Conservation (phyloP, 148 eudicot genomes). For the Cornus kousa region DNA sequence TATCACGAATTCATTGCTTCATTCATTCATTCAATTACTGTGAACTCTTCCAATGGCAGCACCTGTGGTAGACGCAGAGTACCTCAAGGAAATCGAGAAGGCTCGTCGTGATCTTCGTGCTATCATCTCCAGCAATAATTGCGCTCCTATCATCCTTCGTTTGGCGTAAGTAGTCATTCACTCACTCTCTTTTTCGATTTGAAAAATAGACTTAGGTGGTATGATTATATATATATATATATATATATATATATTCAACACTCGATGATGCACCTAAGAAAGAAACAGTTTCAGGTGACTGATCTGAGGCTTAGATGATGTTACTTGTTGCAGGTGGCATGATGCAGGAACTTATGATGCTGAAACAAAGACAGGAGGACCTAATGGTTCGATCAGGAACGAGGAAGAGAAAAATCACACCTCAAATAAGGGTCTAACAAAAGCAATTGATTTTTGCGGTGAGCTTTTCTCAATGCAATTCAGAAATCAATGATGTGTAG, state of each 20-base stretch:
- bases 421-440: conserved; percentile 63
- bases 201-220: too few relatives aligned
- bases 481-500: not conserved
- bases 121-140: conserved; percentile 61
- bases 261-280: too few relatives aligned
- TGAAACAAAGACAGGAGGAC: conserved; percentile 87
- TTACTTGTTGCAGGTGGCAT: conserved; percentile 61
- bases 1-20: not conserved
- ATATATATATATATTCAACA: too few relatives aligned
- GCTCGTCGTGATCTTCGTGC: conserved; percentile 78
- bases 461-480: conserved; percentile 11
- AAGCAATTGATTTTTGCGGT: conserved; percentile 85
- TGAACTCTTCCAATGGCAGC: conserved; percentile 18
- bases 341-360: conserved; percentile 89
- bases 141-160: conserved; percentile 96
- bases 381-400: conserved; percentile 81
- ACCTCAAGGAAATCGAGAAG: conserved; percentile 62
- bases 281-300: not conserved
- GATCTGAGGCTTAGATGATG: not conserved
- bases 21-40: not conserved
- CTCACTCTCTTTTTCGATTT: not conserved
- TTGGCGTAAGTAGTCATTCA: conserved; percentile 50
- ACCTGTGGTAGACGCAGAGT: conserved; percentile 42
- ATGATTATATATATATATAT: not conserved
- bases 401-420: conserved; percentile 53